Base-by-base conservation (phyloP, 169 alveolate species). In the Cryptosporidium ryanae region DNA sequence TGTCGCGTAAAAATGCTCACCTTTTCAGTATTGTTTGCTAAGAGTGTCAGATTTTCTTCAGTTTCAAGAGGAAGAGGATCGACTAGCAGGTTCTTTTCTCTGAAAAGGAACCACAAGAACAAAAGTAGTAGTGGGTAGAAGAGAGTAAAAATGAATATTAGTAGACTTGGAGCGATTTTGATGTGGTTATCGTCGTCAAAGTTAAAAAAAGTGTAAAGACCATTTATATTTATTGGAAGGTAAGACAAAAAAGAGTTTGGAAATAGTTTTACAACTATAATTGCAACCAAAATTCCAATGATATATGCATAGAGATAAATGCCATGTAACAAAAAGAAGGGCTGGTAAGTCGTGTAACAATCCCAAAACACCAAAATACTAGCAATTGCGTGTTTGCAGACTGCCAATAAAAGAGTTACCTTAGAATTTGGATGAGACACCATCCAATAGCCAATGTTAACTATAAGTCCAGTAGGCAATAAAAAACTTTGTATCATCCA, bases 401-500 rank as follows among this genome's bases (percentile, higher is more conserved):
- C 57, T 44, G 84, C 84, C 27, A 76, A 32, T 1, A 76, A n/a
- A 31, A 76, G 71, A 6, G 68, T 57, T 6, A 76, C 17, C 12
- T 46, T 76, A 2, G 84, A 44, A 25, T 76, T 76, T 1, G 84
- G 84, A 52, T 76, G 84, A 15, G 84, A 76, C 12, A 76, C 84
- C 84, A 76, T 76, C 84, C 84, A 76, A 29, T 76, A 76, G 15
- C 84, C 84, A 76, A 76, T 76, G 25, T 76, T 76, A 10, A 76
- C 84, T 18, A 76, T 76, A 38, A 76, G 71, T 23, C 84, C 84
- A 27, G 84, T 76, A 21, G 84, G 84, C 7, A 76, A 65, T 13
- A 76, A 65, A 12, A 76, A 76, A 17, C 84, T 76, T 61, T 76
- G 84, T 13, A 76, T 76, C 84, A 76, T 76, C 84, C 84, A 76